These are phyloP conservation scores for Cryptococcus sp. DNA, from an alignment of 1,284 basidiomycete species.

Conservation along the genomic window DNA sequence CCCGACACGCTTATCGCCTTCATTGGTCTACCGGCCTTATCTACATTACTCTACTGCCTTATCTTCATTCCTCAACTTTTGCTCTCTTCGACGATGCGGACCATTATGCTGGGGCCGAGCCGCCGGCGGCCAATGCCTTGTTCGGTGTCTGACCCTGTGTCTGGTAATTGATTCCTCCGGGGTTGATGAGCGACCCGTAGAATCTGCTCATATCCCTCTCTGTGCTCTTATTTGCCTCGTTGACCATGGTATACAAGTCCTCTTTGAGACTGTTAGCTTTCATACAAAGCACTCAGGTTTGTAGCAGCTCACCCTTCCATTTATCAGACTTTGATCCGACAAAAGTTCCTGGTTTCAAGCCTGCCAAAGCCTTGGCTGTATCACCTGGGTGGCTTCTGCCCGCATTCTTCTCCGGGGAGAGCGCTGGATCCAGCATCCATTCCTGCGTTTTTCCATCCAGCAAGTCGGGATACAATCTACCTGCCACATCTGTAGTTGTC, in stretches of 20 bases:
- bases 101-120: too few species aligned
- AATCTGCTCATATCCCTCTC: conserved; percentile 10
- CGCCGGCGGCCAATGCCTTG: too few species aligned
- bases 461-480: conserved; percentile 35
- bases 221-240: conserved; percentile 7
- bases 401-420: conserved; percentile 4
- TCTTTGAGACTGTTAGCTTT: conserved; percentile 4
- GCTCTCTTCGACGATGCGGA: too few species aligned
- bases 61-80: too few species aligned
- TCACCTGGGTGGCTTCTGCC: conserved; percentile 9
- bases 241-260: conserved; percentile 18
- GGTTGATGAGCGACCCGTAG: conserved; percentile 4
- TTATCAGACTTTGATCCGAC: conserved; percentile 10
- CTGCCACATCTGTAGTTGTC: conserved; percentile 28
- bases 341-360: conserved; percentile 13
- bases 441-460: conserved; percentile 20
- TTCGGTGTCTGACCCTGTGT: too few species aligned
- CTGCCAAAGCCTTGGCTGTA: conserved; percentile 13
- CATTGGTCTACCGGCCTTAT: too few species aligned
- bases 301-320: conserved; percentile 24
- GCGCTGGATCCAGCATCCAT: conserved; percentile 14
- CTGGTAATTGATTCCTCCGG: background rate
- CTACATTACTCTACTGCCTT: too few species aligned
- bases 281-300: background rate
- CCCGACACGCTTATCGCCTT: too few species aligned